A percentile compares a stretch with the other conserved stretches of the same genome.
phyloP scores from a whole-genome alignment of 2,329 filamentous ascomycete genomes.

The Cadophora sp. region DNA sequence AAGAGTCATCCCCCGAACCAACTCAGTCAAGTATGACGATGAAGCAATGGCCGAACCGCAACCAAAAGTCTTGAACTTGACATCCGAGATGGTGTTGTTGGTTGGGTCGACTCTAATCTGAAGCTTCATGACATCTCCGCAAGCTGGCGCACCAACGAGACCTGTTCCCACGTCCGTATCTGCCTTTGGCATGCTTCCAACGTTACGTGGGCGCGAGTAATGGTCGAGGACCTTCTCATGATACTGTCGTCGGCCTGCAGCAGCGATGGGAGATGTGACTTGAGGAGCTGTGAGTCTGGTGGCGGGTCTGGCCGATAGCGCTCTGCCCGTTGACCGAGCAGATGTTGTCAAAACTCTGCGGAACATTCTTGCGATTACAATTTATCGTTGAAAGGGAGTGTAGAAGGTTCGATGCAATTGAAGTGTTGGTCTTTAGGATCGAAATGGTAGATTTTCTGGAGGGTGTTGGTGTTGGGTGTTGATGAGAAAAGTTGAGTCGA shows the following conservation, averaged over 20 bases:
- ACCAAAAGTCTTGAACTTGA: slow-evolving; percentile 98
- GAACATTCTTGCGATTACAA: slow-evolving; percentile 40
- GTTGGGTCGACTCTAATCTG: slow-evolving; percentile 91
- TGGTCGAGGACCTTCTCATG: slow-evolving; percentile 71
- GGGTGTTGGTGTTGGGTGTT: slow-evolving; percentile 9
- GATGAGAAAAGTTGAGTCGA: slow-evolving; percentile 13
- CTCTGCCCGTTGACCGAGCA: slow-evolving; percentile 42
- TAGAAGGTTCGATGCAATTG: slow-evolving; percentile 2
- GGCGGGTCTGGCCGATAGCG: slow-evolving; percentile 40
- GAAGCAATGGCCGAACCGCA: slow-evolving; percentile 95
- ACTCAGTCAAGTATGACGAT: slow-evolving; percentile 91
- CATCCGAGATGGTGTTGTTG: slow-evolving; percentile 88
- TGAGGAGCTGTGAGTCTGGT: slow-evolving; percentile 35
- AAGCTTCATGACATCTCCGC: slow-evolving; percentile 92
- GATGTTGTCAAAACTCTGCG: slow-evolving; percentile 41
- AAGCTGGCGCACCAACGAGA: slow-evolving; percentile 88
- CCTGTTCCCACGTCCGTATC: slow-evolving; percentile 87
- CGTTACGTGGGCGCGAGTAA: slow-evolving; percentile 81
- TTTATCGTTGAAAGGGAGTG: slow-evolving; percentile 1
- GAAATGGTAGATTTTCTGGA: neutral
- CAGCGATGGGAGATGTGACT: slow-evolving; percentile 37
- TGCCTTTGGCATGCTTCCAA: slow-evolving; percentile 79
- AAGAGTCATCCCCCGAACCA: slow-evolving; percentile 94
- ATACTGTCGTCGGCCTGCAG: slow-evolving; percentile 42
- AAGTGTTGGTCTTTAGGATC: slow-evolving; percentile 13